Conservation (phyloP, 2,329 filamentous ascomycete genomes). For the Fusarium acutatum region DNA sequence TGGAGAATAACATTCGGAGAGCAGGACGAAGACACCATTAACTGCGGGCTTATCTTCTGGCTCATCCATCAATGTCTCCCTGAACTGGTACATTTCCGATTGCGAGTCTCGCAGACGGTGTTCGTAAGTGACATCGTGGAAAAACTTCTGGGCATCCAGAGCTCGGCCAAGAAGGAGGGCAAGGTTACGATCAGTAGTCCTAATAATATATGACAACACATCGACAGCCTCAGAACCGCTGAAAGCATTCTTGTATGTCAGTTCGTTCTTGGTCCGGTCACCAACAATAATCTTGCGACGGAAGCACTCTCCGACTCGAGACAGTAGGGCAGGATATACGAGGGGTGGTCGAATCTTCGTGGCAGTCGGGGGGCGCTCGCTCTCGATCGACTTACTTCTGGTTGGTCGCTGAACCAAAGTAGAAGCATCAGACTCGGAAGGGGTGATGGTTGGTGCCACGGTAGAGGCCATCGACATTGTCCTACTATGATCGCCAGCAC, state of each 20-base stretch:
- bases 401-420: constrained; percentile 65
- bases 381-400: constrained; percentile 62
- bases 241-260: constrained; percentile 97
- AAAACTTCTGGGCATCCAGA: constrained; percentile 97
- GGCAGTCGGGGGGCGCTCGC: constrained; percentile 65
- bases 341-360: constrained; percentile 76
- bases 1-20: constrained; percentile 97
- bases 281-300: constrained; percentile 85
- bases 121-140: constrained; percentile 98
- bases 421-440: constrained; percentile 63
- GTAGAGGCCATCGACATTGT: constrained; percentile 96
- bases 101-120: constrained; percentile 94
- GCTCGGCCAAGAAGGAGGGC: constrained; percentile 90
- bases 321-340: constrained; percentile 92
- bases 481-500: constrained; percentile 60
- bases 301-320: constrained; percentile 93
- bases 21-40: constrained; percentile 93
- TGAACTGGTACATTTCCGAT: constrained; percentile 95
- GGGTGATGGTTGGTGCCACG: constrained; percentile 73
- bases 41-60: constrained; percentile 76
- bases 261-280: constrained; percentile 93
- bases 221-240: constrained; percentile 96
- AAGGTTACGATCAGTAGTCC: constrained; percentile 94
- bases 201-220: constrained; percentile 94
- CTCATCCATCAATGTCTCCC: constrained; percentile 88